phyloP scores from a whole-genome alignment of 352 stramenopile genomes.

The Phytophthora hybrid region DNA sequence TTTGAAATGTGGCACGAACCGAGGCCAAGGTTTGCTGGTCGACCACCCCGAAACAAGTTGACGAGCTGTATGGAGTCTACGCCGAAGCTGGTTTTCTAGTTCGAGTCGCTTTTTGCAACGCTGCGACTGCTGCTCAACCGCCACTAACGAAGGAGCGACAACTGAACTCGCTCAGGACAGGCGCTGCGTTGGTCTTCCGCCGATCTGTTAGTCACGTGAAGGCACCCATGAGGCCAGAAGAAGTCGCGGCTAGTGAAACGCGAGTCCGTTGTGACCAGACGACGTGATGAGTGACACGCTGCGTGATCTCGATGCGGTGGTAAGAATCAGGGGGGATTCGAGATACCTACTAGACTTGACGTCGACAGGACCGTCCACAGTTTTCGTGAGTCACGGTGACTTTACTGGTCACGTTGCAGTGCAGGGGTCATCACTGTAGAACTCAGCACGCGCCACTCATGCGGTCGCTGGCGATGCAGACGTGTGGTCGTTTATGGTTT shows the following conservation, averaged over 20 bases:
- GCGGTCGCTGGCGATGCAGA: not conserved
- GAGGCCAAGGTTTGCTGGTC: not conserved
- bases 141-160: slow-evolving; percentile 15
- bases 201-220: slow-evolving; percentile 16
- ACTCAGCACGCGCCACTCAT: slow-evolving; percentile 14
- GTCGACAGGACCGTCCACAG: not conserved
- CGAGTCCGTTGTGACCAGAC: slow-evolving; percentile 1
- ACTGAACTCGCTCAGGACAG: slow-evolving; percentile 30
- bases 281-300: not conserved
- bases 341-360: not conserved
- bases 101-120: slow-evolving; percentile 10
- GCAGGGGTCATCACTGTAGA: not conserved
- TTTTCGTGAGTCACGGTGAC: slow-evolving; percentile 10
- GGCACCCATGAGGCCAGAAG: slow-evolving; percentile 21
- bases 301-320: not conserved
- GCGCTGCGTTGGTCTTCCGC: slow-evolving; percentile 6
- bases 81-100: not conserved
- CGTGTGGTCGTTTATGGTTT: not conserved
- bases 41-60: slow-evolving; percentile 18
- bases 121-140: slow-evolving; percentile 5
- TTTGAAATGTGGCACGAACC: slow-evolving; percentile 23
- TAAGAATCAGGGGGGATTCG: not conserved
- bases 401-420: not conserved
- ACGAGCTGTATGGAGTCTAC: not conserved
- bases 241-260: slow-evolving; percentile 32